Evolutionary conservation across 2,329 filamentous ascomycete species (phyloP), one percentile per base, ranked within the genome.

Genomic region (Xylaria arbuscula): DNA sequence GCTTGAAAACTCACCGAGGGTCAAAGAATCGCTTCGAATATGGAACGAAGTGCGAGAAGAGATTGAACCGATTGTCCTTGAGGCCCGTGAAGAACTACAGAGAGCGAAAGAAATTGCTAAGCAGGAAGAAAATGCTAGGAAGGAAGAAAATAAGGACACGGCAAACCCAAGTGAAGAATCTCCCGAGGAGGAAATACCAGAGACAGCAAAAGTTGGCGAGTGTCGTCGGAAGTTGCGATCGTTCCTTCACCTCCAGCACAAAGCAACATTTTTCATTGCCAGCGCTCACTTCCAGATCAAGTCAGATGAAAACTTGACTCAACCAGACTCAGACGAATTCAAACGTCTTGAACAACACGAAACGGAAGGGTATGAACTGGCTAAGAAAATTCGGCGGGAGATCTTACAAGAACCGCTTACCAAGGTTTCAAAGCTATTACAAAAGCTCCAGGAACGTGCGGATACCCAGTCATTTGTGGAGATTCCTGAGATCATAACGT

Each of bases 221-320:
- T 85, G 87, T 58, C 88, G 90, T 40, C 88, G 90, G 62, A 87
- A 89, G 51, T 83, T 98, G 24, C 90, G 93, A 10, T 86, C 84
- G 22, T 90, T 92, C 2, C 83, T 97, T 19, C 93, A 97, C 76
- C 80, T 97, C 51, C 87, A 95, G 69, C 95, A 98, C 77, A 89
- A 91, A 72, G 93, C 91, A 36, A 85, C 89, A 0, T 98, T 98
- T 81, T 97, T 97, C 76, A 90, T 90, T 32, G 93, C 91, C 15
- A 97, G 94, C 73, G 91, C 90, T 0, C 90, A 90, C 72, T 98
- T 90, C 76, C 93, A 97, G 76, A 92, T 97, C 69, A 96, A 94
- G 76, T 87, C 88, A 0, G 88, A 94, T 64, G 79, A 87, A 53
- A 83, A 87, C 1, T 81, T 90, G 73, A 93, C 90, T 0, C 77